These are phyloP conservation scores for Lactuca sativa DNA, from an alignment of 129 eudicot species.

Conservation along the genomic window DNA sequence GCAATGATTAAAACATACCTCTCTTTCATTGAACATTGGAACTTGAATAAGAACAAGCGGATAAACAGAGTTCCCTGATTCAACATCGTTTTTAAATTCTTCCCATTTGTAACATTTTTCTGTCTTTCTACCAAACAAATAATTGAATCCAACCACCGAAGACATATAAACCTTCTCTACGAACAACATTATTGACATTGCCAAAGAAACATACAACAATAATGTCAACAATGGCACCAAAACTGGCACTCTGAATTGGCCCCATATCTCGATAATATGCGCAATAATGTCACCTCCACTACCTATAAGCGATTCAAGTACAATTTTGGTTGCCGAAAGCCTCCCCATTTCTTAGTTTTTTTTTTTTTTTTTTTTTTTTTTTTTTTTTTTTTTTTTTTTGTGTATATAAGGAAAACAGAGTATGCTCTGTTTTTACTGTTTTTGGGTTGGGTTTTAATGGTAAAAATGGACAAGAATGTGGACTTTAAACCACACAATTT, in stretches of 20 bases:
- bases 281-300: slow-evolving; percentile 32
- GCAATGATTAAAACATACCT: background rate
- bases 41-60: slow-evolving; percentile 42
- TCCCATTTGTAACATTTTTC: slow-evolving; percentile 57
- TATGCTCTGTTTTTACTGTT: slow-evolving; percentile 8
- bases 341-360: slow-evolving; percentile 33
- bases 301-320: slow-evolving; percentile 27
- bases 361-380: no score
- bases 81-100: slow-evolving; percentile 53
- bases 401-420: background rate
- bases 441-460: background rate
- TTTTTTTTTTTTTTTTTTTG: background rate
- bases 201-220: slow-evolving; percentile 36
- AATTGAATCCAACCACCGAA: slow-evolving; percentile 34
- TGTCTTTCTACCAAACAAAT: slow-evolving; percentile 41
- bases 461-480: background rate
- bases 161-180: slow-evolving; percentile 53
- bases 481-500: background rate
- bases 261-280: slow-evolving; percentile 41
- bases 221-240: slow-evolving; percentile 41
- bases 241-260: slow-evolving; percentile 40
- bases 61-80: slow-evolving; percentile 44
- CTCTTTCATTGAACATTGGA: slow-evolving; percentile 23
- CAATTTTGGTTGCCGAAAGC: slow-evolving; percentile 21
- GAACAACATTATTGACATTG: slow-evolving; percentile 36